Evolutionary conservation across 2,329 filamentous ascomycete genomes (phyloP), one percentile per base, ranked within the genome.

Genomic region (Aspergillus intermedius): DNA sequence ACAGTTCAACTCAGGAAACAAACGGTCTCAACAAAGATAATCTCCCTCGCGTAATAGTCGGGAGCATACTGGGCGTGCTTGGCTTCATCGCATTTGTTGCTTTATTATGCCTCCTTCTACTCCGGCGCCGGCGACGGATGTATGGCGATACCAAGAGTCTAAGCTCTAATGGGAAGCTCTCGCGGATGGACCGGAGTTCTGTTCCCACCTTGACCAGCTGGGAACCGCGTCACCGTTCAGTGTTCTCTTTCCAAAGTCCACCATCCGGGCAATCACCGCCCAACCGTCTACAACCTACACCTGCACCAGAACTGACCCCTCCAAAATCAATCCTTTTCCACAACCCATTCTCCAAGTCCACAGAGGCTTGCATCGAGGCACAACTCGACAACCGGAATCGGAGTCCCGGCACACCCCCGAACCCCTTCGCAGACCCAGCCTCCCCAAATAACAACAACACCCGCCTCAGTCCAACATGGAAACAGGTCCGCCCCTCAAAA

Each of bases 21-120:
- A 13, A 10, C 2, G 42, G 49, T 4, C 39, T n/a, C 13, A 51
- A 44, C 15, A 34, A 43, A 13, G 25, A 39, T 30, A 32, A 37
- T 7, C 42, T 54, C 3, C 49, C 60, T 15, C 54, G 55, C n/a
- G 48, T 51, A 5, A 57, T 68, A 25, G 54, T 67, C 30, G 66
- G 64, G 1, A 59, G 61, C 35, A 48, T 59, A 5, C 34, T 69
- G 13, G 65, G 64, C 8, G 61, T 52, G 15, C 37, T 60, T 9
- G 58, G 52, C 4, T 54, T 64, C 25, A 46, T 61, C 17, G 48
- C 57, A 3, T 50, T 66, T 15, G 47, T 53, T 4, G 35, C 63
- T 8, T 43, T 66, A 5, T 54, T 58, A 45, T 58, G 56, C 28
- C 51, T 58, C 17, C 37, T 64, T 15, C 44, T 59, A 9, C 47